A percentile compares a stretch with the other conserved stretches of the same genome.
phyloP scores from a whole-genome alignment of 805 yeast genomes.

The Nakazawaea pomicola region DNA sequence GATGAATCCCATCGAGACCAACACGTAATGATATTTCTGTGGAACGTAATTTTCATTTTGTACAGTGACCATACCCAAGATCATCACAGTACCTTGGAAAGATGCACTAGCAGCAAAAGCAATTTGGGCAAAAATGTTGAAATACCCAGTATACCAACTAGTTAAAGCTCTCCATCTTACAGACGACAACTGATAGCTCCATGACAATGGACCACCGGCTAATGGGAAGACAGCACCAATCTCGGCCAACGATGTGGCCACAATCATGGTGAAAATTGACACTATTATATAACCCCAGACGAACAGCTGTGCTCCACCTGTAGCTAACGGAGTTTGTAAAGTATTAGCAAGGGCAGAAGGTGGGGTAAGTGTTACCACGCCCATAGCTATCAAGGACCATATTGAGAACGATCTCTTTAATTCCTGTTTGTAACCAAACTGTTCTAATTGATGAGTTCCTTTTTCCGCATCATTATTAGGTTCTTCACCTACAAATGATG shows the following conservation, averaged over 20 bases:
- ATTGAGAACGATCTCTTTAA: constrained; percentile 21
- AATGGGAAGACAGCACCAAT: constrained; percentile 30
- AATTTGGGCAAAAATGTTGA: constrained; percentile 23
- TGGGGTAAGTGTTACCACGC: constrained; percentile 22
- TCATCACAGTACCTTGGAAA: constrained; percentile 22
- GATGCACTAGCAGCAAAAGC: constrained; percentile 22
- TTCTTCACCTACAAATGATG: neutral
- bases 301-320: constrained; percentile 23
- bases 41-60: constrained; percentile 15
- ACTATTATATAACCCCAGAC: constrained; percentile 25
- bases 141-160: constrained; percentile 27
- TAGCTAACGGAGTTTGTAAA: constrained; percentile 18
- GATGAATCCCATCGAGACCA: constrained; percentile 20
- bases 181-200: constrained; percentile 29
- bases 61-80: constrained; percentile 18
- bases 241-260: constrained; percentile 24
- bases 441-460: constrained; percentile 13
- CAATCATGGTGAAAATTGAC: constrained; percentile 20
- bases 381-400: constrained; percentile 20
- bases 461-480: neutral
- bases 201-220: constrained; percentile 29
- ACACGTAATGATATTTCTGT: constrained; percentile 19
- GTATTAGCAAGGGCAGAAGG: constrained; percentile 23
- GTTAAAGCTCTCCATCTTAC: constrained; percentile 19
- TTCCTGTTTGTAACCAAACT: constrained; percentile 23